phyloP scores from a whole-genome alignment of 1,139 yeast genomes.

The Geotrichum aggregatum region DNA sequence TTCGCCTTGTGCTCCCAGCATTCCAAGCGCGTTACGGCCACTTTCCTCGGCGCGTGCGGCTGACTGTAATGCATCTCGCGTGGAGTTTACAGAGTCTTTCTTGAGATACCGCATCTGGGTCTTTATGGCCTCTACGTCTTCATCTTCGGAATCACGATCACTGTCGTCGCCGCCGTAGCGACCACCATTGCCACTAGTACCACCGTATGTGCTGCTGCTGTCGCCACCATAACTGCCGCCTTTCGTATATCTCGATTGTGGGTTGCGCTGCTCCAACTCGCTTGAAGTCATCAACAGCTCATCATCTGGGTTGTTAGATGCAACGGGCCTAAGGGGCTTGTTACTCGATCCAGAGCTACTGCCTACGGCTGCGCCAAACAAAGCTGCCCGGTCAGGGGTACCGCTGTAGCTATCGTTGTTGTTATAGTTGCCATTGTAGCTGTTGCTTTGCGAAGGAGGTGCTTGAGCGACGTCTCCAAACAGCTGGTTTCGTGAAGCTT shows the following conservation, averaged over 20 bases:
- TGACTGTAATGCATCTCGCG: constrained; percentile 80
- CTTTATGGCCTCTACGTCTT: constrained; percentile 84
- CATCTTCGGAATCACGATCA: constrained; percentile 53
- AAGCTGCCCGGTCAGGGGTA: constrained; percentile 20
- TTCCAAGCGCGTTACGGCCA: constrained; percentile 84
- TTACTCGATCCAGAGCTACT: background rate
- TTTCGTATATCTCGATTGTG: constrained; percentile 6
- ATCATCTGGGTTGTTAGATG: constrained; percentile 56
- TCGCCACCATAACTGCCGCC: background rate
- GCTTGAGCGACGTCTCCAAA: constrained; percentile 21
- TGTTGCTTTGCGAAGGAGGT: background rate
- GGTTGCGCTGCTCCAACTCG: constrained; percentile 20
- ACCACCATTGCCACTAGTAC: background rate
- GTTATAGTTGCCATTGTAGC: background rate
- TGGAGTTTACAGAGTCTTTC: constrained; percentile 79
- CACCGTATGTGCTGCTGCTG: too few species aligned
- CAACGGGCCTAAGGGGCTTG: background rate
- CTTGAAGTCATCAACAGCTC: constrained; percentile 42
- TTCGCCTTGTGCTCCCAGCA: constrained; percentile 90
- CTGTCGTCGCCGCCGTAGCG: constrained; percentile 21
- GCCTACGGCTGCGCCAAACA: constrained; percentile 21
- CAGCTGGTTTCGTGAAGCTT: constrained; percentile 25
- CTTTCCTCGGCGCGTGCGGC: constrained; percentile 91
- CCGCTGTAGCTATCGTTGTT: background rate
- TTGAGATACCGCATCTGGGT: constrained; percentile 81